Percentiles rank a stretch among this genome's conserved stretches.
Conservation (phyloP, 2,329 filamentous ascomycete species). For the Aspergillus pseudoviridinutans region DNA sequence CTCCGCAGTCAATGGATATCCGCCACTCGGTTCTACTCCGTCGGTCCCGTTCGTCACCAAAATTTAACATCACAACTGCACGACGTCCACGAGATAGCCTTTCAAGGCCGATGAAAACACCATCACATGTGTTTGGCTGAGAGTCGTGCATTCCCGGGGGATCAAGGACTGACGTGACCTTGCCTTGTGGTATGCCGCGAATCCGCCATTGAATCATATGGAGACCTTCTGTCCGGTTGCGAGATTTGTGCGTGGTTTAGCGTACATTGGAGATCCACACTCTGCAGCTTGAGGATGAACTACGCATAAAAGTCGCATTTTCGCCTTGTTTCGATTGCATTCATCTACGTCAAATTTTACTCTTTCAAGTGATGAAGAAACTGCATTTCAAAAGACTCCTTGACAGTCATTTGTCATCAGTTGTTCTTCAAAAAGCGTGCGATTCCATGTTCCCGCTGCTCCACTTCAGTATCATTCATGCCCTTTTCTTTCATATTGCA, state of each 20-base stretch:
- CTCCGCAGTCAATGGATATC: not conserved
- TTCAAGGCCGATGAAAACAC: not conserved
- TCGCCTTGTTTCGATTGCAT: conserved; percentile 10
- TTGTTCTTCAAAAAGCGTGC: not conserved
- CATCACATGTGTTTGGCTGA: not conserved
- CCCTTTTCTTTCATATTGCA: not conserved
- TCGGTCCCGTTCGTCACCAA: not conserved
- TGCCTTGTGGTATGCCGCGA: not conserved
- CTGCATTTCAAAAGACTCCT: not conserved
- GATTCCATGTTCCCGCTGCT: not conserved
- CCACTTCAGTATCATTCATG: not conserved
- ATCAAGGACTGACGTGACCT: not conserved
- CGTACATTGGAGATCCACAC: not conserved
- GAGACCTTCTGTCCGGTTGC: conserved; percentile 13
- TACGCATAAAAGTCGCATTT: conserved; percentile 33
- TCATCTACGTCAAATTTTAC: not conserved
- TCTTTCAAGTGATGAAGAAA: not conserved
- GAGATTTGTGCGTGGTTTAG: conserved; percentile 35
- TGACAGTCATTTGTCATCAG: not conserved
- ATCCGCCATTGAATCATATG: not conserved
- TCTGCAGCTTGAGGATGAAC: not conserved
- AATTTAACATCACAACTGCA: not conserved
- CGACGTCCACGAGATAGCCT: not conserved
- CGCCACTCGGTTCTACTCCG: not conserved
- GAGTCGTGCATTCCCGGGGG: not conserved